phyloP scores from a whole-genome alignment of 164 flowering plant species.

The Amborella trichopoda region DNA sequence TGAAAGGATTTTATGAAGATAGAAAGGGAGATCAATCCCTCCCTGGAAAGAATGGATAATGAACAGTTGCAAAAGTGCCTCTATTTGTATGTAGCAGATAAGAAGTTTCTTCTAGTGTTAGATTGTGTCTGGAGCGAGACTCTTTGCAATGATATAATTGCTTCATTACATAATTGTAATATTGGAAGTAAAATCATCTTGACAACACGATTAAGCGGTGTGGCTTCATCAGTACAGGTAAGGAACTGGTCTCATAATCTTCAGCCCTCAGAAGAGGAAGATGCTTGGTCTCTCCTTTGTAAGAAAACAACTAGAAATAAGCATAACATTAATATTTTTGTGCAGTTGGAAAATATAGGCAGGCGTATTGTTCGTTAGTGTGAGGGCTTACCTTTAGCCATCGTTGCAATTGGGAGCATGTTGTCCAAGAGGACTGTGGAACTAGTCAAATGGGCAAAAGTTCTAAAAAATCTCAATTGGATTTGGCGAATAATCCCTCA shows the following conservation, averaged over 20 bases:
- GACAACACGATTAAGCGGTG: conserved; percentile 17
- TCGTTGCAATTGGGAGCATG: conserved; percentile 12
- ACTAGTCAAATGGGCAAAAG: background rate
- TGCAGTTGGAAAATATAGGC: background rate
- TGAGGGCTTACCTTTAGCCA: conserved; percentile 16
- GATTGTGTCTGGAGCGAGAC: conserved; percentile 26
- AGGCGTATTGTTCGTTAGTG: conserved; percentile 4
- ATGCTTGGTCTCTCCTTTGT: conserved; percentile 25
- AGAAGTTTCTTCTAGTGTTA: conserved; percentile 16
- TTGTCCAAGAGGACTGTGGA: background rate
- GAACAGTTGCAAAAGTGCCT: conserved; percentile 12
- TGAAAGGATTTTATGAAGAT: background rate
- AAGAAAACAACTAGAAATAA: conserved; percentile 9
- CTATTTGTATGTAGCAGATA: background rate
- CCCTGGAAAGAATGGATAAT: background rate
- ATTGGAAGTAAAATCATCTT: conserved; percentile 23
- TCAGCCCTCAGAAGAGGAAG: background rate
- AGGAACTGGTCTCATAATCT: background rate
- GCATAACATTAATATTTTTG: background rate
- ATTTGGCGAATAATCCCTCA: background rate
- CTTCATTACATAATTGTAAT: conserved; percentile 17
- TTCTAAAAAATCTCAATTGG: background rate
- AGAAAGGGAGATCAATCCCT: no score
- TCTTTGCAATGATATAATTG: conserved; percentile 15
- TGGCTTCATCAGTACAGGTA: conserved; percentile 3